Percentiles rank a stretch among this genome's conserved stretches.
Conservation (phyloP, 768 basidiomycete species). For the Boletus reticuloceps region DNA sequence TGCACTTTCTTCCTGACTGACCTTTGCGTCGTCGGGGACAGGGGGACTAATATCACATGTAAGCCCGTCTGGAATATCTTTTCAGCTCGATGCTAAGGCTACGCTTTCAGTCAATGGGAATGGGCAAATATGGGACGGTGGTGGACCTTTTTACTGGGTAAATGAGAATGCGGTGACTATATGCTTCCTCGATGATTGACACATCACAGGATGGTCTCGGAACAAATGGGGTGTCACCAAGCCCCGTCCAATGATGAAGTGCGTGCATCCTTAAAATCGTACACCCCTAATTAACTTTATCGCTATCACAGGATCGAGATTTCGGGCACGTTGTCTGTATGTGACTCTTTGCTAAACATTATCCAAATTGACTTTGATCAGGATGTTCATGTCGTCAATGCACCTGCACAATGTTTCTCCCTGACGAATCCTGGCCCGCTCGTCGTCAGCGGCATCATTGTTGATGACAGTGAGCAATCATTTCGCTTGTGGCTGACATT, state of each 20-base stretch:
- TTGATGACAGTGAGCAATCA: conserved; percentile 54
- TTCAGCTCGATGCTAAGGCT: background rate
- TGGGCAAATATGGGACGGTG: conserved; percentile 39
- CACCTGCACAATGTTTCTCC: conserved; percentile 35
- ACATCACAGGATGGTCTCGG: conserved; percentile 27
- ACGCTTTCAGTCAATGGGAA: conserved; percentile 38
- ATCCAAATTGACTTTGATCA: conserved; percentile 10
- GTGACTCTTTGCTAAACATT: background rate
- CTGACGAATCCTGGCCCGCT: conserved; percentile 29
- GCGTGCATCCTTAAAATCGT: background rate
- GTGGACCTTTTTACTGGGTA: conserved; percentile 46
- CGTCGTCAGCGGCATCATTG: conserved; percentile 44
- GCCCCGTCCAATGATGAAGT: conserved; percentile 42
- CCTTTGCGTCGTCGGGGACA: conserved; percentile 13
- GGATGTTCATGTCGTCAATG: conserved; percentile 38
- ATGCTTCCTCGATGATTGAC: background rate
- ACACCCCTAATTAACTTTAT: background rate
- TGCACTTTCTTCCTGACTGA: background rate
- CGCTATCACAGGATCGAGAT: conserved; percentile 32
- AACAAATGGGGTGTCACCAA: conserved; percentile 9
- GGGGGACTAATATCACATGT: conserved; percentile 51
- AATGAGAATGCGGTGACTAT: background rate
- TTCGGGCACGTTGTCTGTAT: conserved; percentile 39
- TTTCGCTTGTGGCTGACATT: background rate
- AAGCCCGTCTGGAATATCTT: conserved; percentile 9